A percentile compares a stretch with the other conserved stretches of the same genome.
phyloP scores from a whole-genome alignment of 139 green algal species.

The Coelastrella sp. region DNA sequence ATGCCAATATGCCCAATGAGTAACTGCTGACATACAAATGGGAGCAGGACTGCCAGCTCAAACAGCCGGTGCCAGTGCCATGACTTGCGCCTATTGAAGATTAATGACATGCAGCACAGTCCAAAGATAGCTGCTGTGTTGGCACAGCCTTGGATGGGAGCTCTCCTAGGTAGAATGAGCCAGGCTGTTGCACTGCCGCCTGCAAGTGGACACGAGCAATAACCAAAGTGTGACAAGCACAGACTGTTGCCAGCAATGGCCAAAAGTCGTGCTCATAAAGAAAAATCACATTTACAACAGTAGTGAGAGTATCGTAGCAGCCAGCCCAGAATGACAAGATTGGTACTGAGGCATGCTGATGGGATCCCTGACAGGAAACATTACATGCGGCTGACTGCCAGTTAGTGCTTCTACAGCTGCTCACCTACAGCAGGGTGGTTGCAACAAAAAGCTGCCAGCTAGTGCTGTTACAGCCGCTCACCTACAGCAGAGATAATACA shows the following conservation, averaged over 20 bases:
- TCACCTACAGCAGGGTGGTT: no score
- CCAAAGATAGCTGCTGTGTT: slow-evolving; percentile 25
- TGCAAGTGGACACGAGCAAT: background rate
- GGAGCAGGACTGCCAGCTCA: slow-evolving; percentile 42
- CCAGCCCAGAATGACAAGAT: background rate
- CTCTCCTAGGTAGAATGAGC: slow-evolving; percentile 16
- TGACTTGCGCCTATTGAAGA: slow-evolving; percentile 40
- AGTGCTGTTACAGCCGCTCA: no score
- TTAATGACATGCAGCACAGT: slow-evolving; percentile 3
- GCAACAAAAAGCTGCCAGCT: no score
- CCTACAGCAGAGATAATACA: no score
- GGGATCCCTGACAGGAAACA: no score
- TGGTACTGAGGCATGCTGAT: background rate
- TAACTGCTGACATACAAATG: slow-evolving; percentile 40
- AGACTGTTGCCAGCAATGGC: background rate
- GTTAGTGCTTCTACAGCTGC: no score
- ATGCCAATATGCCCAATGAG: slow-evolving; percentile 4
- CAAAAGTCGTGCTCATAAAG: background rate
- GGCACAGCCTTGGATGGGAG: slow-evolving; percentile 22
- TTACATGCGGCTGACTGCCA: no score
- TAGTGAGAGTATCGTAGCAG: background rate
- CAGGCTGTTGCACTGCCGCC: background rate
- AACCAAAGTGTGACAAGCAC: background rate
- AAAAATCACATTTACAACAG: background rate
- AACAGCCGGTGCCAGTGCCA: slow-evolving; percentile 50